These are phyloP conservation scores for Termitomyces sp. DNA, from an alignment of 768 basidiomycete genomes.

Conservation along the genomic window DNA sequence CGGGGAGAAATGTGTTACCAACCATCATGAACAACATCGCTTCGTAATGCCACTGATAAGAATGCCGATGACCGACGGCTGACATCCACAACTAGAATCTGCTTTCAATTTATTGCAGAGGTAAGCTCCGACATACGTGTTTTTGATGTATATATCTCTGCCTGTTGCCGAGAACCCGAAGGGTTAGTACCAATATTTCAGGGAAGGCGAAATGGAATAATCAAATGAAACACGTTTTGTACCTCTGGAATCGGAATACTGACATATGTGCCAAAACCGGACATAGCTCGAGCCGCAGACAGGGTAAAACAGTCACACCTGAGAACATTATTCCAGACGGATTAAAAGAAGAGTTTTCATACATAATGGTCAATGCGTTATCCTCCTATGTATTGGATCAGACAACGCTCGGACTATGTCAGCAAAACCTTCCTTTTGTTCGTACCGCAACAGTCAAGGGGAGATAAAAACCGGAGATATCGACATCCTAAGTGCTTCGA, in stretches of 20 bases:
- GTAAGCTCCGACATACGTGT: not conserved
- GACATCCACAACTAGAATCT: not conserved
- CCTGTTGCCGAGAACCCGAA: not conserved
- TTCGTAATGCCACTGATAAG: not conserved
- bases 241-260: not conserved
- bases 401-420: not conserved
- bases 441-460: not conserved
- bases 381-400: not conserved
- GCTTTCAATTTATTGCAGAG: not conserved
- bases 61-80: not conserved
- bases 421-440: not conserved
- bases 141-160: not conserved
- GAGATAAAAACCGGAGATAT: not conserved
- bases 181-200: not conserved
- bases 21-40: not conserved
- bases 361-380: not conserved
- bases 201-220: not conserved
- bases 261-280: not conserved
- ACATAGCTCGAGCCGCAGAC: not conserved
- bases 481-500: too few relatives aligned
- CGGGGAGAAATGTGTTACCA: too few relatives aligned
- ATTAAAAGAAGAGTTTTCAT: not conserved
- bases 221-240: not conserved
- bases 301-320: not conserved
- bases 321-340: not conserved